A percentile compares a stretch with the other conserved stretches of the same genome.
phyloP scores from a whole-genome alignment of 1,284 basidiomycete genomes.

The Heliocybe sulcata region DNA sequence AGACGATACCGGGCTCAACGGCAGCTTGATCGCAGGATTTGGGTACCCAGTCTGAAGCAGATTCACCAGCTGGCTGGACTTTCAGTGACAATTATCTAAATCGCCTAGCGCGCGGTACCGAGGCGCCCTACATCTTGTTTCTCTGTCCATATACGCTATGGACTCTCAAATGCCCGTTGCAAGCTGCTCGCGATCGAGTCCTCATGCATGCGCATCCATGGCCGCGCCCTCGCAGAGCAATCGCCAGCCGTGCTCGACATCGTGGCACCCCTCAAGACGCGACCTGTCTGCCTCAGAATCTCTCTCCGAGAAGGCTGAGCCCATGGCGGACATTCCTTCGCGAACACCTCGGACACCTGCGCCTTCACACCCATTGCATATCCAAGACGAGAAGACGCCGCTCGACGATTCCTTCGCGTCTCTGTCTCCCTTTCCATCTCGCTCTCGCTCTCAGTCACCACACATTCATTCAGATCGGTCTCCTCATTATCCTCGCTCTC shows the following conservation, averaged over 20 bases:
- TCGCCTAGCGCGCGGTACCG: neutral
- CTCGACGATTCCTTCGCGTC: neutral
- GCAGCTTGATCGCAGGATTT: neutral
- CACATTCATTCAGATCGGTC: conserved; percentile 8
- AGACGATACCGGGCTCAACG: neutral
- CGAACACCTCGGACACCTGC: neutral
- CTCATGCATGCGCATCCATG: neutral
- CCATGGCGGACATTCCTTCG: neutral
- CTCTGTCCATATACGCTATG: neutral
- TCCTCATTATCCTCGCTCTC: conserved; percentile 8
- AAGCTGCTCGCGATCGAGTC: neutral
- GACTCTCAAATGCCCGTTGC: neutral
- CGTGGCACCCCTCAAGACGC: neutral
- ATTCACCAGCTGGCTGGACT: neutral
- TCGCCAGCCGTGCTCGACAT: too few relatives aligned
- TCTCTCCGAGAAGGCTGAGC: neutral
- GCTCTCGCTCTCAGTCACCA: conserved; percentile 2
- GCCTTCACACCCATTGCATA: neutral
- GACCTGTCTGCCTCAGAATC: neutral
- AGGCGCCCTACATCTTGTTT: neutral
- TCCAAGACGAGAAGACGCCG: neutral
- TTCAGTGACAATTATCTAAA: neutral
- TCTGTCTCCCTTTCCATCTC: neutral
- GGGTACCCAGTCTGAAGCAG: neutral
- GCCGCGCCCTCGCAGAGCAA: neutral